Conservation (phyloP, 2,329 filamentous ascomycete species). For the Periconia sp. region DNA sequence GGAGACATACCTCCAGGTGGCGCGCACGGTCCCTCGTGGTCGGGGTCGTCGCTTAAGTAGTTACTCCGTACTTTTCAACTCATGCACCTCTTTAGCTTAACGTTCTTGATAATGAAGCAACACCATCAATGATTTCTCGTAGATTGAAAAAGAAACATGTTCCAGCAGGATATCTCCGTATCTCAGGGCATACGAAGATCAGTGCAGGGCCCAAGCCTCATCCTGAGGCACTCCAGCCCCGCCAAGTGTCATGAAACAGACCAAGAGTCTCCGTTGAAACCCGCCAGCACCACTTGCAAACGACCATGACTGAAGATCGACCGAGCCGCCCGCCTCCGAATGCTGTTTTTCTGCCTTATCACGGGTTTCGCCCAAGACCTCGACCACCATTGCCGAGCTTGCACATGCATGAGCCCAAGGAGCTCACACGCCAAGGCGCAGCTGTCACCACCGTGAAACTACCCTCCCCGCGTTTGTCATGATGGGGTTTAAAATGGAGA, state of each 20-base stretch:
- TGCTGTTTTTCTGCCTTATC: constrained; percentile 2
- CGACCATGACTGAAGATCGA: constrained; percentile 6
- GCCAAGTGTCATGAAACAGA: constrained; percentile 17
- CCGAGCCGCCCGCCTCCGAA: constrained; percentile 2
- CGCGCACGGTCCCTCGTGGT: no score
- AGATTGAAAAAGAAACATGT: no score
- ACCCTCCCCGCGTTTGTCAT: constrained; percentile 7
- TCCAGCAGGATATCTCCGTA: no score
- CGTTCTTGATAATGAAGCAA: no score
- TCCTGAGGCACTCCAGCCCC: constrained; percentile 17
- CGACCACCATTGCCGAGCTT: constrained; percentile 13
- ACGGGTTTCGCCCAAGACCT: constrained; percentile 8
- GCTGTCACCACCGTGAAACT: constrained; percentile 18
- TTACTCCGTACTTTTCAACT: no score
- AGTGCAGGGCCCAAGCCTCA: not conserved
- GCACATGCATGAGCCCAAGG: constrained; percentile 14
- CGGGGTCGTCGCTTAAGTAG: no score
- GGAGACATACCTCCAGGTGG: no score
- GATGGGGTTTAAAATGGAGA: constrained; percentile 7
- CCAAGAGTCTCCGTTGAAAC: constrained; percentile 15
- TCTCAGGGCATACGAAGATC: not conserved
- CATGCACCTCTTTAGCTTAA: no score
- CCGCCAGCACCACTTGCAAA: constrained; percentile 6
- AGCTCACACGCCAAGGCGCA: constrained; percentile 17
- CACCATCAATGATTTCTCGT: no score